Evolutionary conservation across 192 early-diverging fungal species (phyloP).

Genomic region (Anaeromyces robustus): DNA sequence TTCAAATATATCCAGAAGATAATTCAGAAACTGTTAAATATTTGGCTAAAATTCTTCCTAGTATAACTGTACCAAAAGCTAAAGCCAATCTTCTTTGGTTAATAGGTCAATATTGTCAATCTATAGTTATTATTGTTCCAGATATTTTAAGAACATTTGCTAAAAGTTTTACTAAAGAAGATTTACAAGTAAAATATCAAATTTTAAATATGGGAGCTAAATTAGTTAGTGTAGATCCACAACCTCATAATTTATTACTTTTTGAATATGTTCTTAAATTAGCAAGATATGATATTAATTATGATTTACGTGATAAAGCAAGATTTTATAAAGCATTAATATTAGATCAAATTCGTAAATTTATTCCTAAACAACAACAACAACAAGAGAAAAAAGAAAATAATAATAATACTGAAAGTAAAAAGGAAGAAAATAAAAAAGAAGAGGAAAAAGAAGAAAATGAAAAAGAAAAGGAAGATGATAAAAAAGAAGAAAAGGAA

Average conservation of each 20-base stretch:
- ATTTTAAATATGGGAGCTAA: conserved; percentile 67
- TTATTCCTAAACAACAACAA: background rate
- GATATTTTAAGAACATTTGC: conserved; percentile 68
- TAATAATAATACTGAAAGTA: conserved; percentile 5
- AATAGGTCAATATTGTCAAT: conserved; percentile 59
- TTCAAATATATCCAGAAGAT: conserved; percentile 11
- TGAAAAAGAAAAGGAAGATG: conserved; percentile 6
- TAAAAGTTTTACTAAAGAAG: conserved; percentile 36
- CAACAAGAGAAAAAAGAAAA: no score
- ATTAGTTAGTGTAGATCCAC: conserved; percentile 15
- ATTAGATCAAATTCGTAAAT: conserved; percentile 6
- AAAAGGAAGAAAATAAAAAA: no score
- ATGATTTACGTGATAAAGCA: conserved; percentile 79
- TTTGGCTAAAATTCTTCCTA: conserved; percentile 42
- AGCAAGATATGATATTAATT: conserved; percentile 76
- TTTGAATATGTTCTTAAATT: conserved; percentile 68
- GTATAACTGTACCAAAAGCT: conserved; percentile 52
- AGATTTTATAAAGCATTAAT: conserved; percentile 49
- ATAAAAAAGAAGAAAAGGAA: conserved; percentile 7
- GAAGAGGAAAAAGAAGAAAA: conserved; percentile 19
- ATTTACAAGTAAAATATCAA: conserved; percentile 59
- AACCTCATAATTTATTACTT: conserved; percentile 18
- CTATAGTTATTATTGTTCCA: conserved; percentile 47
- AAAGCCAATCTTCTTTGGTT: conserved; percentile 76
- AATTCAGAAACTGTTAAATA: conserved; percentile 27